These are phyloP conservation scores for Sugiyamaella japonica DNA, from an alignment of 1,139 yeast species.

Conservation along the genomic window DNA sequence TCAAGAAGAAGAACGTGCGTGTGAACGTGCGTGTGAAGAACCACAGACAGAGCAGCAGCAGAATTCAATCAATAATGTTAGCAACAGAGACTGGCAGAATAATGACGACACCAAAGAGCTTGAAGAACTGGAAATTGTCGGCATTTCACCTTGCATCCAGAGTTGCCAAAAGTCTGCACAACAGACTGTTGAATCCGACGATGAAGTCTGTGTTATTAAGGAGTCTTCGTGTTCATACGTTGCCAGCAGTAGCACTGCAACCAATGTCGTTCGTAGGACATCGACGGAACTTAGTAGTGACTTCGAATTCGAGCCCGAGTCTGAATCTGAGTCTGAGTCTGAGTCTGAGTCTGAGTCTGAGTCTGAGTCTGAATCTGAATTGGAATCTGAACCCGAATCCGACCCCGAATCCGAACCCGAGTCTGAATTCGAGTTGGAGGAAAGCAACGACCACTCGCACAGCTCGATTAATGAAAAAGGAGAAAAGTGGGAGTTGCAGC, in stretches of 20 bases:
- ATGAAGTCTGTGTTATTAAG: neutral
- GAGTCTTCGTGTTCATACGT: neutral
- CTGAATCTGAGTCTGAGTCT: no score
- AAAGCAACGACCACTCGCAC: no score
- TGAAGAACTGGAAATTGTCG: neutral
- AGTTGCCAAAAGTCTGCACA: neutral
- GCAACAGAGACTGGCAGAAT: neutral
- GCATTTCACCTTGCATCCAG: neutral
- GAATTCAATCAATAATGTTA: neutral
- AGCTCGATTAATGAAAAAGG: no score
- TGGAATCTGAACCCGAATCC: no score
- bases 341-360: no score
- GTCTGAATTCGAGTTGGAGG: no score
- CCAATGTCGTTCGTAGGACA: neutral
- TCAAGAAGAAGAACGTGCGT: neutral
- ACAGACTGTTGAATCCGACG: conserved; percentile 7
- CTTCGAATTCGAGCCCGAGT: no score
- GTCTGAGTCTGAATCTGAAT: no score
- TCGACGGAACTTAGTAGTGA: neutral
- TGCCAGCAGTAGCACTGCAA: neutral
- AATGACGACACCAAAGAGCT: neutral
- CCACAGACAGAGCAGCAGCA: neutral
- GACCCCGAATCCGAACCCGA: no score
- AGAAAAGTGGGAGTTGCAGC: neutral
- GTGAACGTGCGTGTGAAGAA: no score